A percentile compares a stretch with the other conserved stretches of the same genome.
phyloP scores from a whole-genome alignment of 1,284 basidiomycete genomes.

The Fistulinella cinereoalba region DNA sequence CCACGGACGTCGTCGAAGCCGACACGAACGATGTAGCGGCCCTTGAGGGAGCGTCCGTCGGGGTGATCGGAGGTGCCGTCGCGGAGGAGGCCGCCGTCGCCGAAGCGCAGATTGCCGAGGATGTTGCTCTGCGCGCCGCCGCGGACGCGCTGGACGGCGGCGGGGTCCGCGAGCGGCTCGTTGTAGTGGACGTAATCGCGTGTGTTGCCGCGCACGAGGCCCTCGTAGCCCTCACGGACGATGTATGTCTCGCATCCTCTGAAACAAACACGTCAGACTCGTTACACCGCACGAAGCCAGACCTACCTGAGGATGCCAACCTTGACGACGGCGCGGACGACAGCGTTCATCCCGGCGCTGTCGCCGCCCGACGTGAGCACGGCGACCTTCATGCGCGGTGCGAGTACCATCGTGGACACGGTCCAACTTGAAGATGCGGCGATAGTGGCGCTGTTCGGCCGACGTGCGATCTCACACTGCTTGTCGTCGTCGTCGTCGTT shows the following conservation, averaged over 20 bases:
- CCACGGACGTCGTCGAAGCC: constrained; percentile 98
- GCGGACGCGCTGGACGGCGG: constrained; percentile 16
- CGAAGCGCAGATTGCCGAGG: constrained; percentile 76
- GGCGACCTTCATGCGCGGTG: constrained; percentile 70
- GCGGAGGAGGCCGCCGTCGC: constrained; percentile 85
- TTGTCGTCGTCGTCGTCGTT: background rate
- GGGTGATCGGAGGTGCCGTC: constrained; percentile 85
- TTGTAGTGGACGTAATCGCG: constrained; percentile 32
- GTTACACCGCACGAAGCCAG: background rate
- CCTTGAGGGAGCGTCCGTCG: constrained; percentile 70
- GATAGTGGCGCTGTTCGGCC: constrained; percentile 2
- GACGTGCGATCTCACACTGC: background rate
- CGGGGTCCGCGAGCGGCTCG: constrained; percentile 25
- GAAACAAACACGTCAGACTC: background rate
- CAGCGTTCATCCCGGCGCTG: constrained; percentile 96
- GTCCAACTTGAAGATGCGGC: background rate
- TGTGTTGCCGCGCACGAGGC: constrained; percentile 75
- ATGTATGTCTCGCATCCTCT: constrained; percentile 93
- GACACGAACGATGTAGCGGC: constrained; percentile 92
- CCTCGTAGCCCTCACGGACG: constrained; percentile 97
- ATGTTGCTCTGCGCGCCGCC: constrained; percentile 38
- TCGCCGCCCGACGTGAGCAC: constrained; percentile 97
- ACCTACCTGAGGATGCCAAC: constrained; percentile 83
- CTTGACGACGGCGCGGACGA: constrained; percentile 88
- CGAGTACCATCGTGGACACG: background rate